Conservation (phyloP, 345 rosid genomes). For the Gossypium stocksii region DNA sequence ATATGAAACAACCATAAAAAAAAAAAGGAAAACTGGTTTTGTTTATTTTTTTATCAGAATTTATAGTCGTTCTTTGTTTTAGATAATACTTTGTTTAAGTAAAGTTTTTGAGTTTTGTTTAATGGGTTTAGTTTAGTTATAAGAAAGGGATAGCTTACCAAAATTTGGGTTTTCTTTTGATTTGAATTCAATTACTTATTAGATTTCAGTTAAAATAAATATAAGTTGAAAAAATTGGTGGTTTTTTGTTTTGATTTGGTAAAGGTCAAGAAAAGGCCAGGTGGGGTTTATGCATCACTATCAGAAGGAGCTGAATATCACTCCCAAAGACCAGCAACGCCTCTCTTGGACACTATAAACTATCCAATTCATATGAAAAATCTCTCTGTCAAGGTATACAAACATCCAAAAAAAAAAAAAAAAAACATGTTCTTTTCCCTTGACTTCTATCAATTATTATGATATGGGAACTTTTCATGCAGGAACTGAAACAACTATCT, state of each 20-base stretch:
- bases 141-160: background rate
- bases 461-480: background rate
- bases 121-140: background rate
- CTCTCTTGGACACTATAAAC: conserved; percentile 87
- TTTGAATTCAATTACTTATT: background rate
- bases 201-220: background rate
- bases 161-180: background rate
- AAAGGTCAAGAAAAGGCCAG: conserved; percentile 48
- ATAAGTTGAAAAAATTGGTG: conserved; percentile 20
- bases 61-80: background rate
- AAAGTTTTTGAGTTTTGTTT: background rate
- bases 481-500: conserved; percentile 85
- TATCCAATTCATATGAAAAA: conserved; percentile 96
- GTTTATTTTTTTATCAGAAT: conserved; percentile 14
- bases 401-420: background rate
- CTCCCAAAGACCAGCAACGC: conserved; percentile 78
- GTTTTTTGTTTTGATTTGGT: conserved; percentile 28
- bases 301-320: conserved; percentile 69
- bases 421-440: background rate
- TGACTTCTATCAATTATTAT: background rate
- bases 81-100: background rate
- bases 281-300: conserved; percentile 63
- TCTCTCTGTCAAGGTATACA: conserved; percentile 64
- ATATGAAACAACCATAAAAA: background rate
- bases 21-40: conserved; percentile 14